Evolutionary conservation across 2,329 filamentous ascomycete species (phyloP).

Genomic region (Cyphellophora attinorum): DNA sequence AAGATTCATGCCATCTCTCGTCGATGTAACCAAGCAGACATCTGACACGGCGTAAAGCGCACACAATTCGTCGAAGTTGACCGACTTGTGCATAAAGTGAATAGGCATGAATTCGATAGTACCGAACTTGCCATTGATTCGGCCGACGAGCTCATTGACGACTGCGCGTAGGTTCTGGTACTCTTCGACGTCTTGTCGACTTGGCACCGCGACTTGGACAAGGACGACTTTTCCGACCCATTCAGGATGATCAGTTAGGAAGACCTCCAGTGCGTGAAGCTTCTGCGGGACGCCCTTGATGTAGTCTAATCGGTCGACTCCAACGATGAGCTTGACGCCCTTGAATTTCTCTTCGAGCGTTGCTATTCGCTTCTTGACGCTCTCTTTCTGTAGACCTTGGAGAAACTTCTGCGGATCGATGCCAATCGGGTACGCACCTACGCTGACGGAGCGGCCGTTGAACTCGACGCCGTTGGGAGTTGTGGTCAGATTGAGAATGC

Average conservation of each 20-base stretch:
- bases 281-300: conserved; percentile 99
- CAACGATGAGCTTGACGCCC: conserved; percentile 91
- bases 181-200: conserved; percentile 90
- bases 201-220: conserved; percentile 91
- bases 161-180: conserved; percentile 94
- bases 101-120: conserved; percentile 99
- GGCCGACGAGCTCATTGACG: conserved; percentile 90
- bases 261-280: conserved; percentile 89
- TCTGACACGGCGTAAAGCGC: conserved; percentile 89
- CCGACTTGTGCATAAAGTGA: conserved; percentile 94
- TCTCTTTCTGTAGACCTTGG: conserved; percentile 74
- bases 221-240: conserved; percentile 97
- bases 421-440: conserved; percentile 93
- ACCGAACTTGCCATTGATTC: conserved; percentile 93
- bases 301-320: conserved; percentile 93
- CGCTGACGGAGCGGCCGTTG: conserved; percentile 76
- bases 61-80: conserved; percentile 88
- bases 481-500: conserved; percentile 64
- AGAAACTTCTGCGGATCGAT: conserved; percentile 97
- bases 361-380: conserved; percentile 79
- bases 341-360: conserved; percentile 83
- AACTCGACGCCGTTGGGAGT: conserved; percentile 92
- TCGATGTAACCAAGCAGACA: conserved; percentile 84
- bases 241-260: conserved; percentile 91
- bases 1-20: conserved; percentile 97